Evolutionary conservation across 371 early-diverging fungal species (phyloP), one percentile per base, ranked within the genome.

Genomic region (Apophysomyces elegans): DNA sequence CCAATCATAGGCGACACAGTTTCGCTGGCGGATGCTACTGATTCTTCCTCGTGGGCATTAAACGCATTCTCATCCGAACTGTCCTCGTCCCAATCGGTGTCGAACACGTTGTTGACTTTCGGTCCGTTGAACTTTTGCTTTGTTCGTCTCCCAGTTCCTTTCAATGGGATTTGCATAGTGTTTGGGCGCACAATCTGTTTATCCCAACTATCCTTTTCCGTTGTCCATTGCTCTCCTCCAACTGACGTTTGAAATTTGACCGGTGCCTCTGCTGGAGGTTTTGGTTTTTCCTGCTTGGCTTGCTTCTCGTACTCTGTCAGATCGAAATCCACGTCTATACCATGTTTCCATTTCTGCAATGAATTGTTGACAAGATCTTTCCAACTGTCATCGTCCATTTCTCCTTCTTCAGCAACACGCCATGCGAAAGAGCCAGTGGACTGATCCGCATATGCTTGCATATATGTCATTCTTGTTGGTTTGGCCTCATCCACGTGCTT

Each of bases 111-210:
- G 3, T 26, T 36, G 1, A 60, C 39, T 43, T 62, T 69, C 7
- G 80, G 80, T 0, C 80, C 80, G 8, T 26, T 58, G 18, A 59
- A 65, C 38, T 64, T 69, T 2, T 8, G 11, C 21, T 67, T 72
- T 16, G 59, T 61, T 7, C 64, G 70, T 1, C 67, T 67, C 5
- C 77, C 73, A 2, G 68, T 44, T 21, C 64, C 62, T 14, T 67
- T 68, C 63, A 80, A 41, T n/a, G 64, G 71, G 70, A 77, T 77
- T 16, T 47, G 44, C 80, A 80, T 80, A 0, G 67, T 61, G 14
- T 68, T 73, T 4, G 77, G 77, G 12, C 64, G 50, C 12, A 67
- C 75, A 6, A 70, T 66, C 45, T 67, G 7, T 1, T 36, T 44
- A 9, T 64, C 56, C 80, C 80, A 80, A 35, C 59, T 56, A 32